A percentile compares a stretch with the other conserved stretches of the same genome.
These are phyloP conservation scores for Mycocentrospora acerina DNA, from an alignment of 2,329 filamentous ascomycete genomes.

Conservation along the genomic window DNA sequence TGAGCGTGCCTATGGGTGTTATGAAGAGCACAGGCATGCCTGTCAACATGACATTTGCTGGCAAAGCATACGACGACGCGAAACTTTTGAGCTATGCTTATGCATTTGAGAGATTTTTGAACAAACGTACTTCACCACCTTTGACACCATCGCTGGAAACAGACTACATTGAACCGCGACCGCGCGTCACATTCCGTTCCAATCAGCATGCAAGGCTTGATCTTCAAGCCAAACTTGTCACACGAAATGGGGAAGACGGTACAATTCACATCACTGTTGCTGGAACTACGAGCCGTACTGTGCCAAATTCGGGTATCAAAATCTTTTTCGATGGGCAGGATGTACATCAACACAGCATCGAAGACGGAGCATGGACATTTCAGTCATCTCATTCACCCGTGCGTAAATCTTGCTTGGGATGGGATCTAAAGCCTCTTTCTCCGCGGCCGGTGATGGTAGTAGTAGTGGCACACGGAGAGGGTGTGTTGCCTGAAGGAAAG, in stretches of 20 bases:
- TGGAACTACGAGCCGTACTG: no score
- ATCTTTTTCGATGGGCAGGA: constrained; percentile 23
- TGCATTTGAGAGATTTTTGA: constrained; percentile 21
- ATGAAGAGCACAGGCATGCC: constrained; percentile 53
- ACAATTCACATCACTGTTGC: background rate
- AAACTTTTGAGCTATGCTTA: constrained; percentile 29
- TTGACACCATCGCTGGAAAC: constrained; percentile 11
- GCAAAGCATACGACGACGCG: constrained; percentile 51
- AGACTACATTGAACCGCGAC: constrained; percentile 6
- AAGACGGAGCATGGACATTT: constrained; percentile 8
- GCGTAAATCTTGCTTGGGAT: constrained; percentile 17
- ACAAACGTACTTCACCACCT: constrained; percentile 13
- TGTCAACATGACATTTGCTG: constrained; percentile 55
- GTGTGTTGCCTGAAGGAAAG: constrained; percentile 3
- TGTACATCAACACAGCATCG: background rate
- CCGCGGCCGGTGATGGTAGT: constrained; percentile 21
- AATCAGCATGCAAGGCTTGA: background rate
- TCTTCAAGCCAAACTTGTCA: background rate
- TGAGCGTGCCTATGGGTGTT: constrained; percentile 57
- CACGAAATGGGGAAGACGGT: no score
- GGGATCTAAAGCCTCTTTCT: constrained; percentile 26
- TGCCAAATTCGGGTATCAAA: constrained; percentile 1
- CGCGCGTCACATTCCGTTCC: no score
- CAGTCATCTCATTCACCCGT: constrained; percentile 6
- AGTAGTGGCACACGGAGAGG: constrained; percentile 14